Percentiles rank a stretch among this genome's conserved stretches.
Evolutionary conservation across 108 stramenopile genomes (phyloP).

Genomic region (Cylindrotheca closterium): DNA sequence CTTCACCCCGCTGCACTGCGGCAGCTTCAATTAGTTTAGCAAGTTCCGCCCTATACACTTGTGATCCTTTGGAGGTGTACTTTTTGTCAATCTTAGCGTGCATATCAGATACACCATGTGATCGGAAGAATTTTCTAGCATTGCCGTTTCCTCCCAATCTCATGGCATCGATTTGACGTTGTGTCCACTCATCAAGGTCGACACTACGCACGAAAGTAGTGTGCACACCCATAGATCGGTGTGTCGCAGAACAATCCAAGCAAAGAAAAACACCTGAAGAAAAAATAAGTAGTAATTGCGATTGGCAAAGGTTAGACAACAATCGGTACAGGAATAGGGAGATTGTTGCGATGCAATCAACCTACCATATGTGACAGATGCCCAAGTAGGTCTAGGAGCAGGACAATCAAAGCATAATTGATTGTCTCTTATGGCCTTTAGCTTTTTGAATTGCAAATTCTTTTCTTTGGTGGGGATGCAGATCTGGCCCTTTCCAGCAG

Average conservation of each 20-base stretch:
- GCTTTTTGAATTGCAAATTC: constrained; percentile 85
- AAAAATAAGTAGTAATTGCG: background rate
- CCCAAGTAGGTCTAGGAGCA: constrained; percentile 91
- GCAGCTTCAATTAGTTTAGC: constrained; percentile 61
- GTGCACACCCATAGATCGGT: constrained; percentile 89
- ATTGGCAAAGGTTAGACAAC: background rate
- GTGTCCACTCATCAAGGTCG: constrained; percentile 94
- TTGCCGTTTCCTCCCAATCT: constrained; percentile 87
- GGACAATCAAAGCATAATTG: constrained; percentile 94
- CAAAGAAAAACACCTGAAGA: constrained; percentile 84
- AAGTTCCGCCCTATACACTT: constrained; percentile 71
- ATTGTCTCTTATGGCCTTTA: constrained; percentile 76
- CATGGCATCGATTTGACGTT: constrained; percentile 91
- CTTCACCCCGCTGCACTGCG: constrained; percentile 65
- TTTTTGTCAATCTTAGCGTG: constrained; percentile 87
- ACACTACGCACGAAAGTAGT: constrained; percentile 87
- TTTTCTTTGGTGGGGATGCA: constrained; percentile 81
- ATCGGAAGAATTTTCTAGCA: constrained; percentile 77
- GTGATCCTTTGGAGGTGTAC: constrained; percentile 80
- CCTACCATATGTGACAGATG: constrained; percentile 88
- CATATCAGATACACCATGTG: constrained; percentile 79
- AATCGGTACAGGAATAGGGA: background rate
- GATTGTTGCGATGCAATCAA: background rate
- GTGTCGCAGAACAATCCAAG: constrained; percentile 90
- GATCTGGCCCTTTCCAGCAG: constrained; percentile 80